Evolutionary conservation across 2,329 filamentous ascomycete species (phyloP), one percentile per base, ranked within the genome.

Genomic region (Lachnellula hyalina): DNA sequence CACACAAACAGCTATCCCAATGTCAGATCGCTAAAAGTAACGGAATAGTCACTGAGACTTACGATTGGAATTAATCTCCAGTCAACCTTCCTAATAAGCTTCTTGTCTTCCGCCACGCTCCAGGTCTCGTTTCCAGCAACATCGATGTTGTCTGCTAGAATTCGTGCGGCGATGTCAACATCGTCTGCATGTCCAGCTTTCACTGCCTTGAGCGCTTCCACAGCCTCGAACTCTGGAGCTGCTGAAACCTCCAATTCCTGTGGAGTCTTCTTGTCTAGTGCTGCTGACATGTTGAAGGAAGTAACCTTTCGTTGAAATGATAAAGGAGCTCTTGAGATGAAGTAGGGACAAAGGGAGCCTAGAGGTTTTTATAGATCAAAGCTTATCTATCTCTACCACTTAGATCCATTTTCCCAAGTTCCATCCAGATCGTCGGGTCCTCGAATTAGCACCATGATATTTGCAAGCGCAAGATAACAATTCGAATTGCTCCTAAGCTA

Each of bases 101-200:
- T 49, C 47, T 59, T 58, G 35, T 65, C 63, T 47, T 64, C 59
- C 25, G 53, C 36, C 15, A 51, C 44, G 19, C 52, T 59, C 48
- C 54, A 60, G 21, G 23, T 47, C 15, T 60, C 59, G 2, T 42
- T 25, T 4, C 52, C 61, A 28, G 46, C 47, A 40, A 55, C 47
- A 41, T 60, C 64, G 25, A 55, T 59, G 53, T 64, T 63, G 41
- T 65, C 44, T 7, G 65, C 62, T 8, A 66, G 53, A 47, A 67
- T 64, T 47, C 63, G 63, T 5, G 63, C 61, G 8, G 65, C 65
- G 44, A 67, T 63, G 46, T 67, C 65, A 17, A 66, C 56, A 21
- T 66, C 60, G 2, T 66, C 44, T 14, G 56, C 63, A 5, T 62
- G 57, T 3, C 64, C 64, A 3, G 63, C 61, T 53, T 67, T 63